A percentile compares a stretch with the other conserved stretches of the same genome.
Conservation (phyloP, 2,329 filamentous ascomycete genomes). For the Emmonsiellopsis sp. region DNA sequence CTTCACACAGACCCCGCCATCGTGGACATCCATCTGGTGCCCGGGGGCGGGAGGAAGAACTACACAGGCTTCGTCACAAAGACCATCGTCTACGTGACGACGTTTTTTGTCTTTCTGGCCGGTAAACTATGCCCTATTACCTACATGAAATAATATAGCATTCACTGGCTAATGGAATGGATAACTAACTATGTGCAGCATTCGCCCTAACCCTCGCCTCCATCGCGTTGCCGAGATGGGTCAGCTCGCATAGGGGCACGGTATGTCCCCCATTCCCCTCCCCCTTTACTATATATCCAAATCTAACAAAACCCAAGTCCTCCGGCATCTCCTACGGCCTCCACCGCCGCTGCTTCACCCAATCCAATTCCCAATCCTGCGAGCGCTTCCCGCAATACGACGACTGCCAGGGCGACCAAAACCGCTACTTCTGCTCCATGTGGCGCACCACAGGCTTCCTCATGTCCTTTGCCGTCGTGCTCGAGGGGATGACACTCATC, state of each 20-base stretch:
- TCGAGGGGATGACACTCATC: constrained; percentile 73
- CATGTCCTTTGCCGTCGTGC: constrained; percentile 73
- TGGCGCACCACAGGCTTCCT: constrained; percentile 85
- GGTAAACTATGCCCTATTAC: constrained; percentile 22
- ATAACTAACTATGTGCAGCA: constrained; percentile 20
- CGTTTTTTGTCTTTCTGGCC: constrained; percentile 37
- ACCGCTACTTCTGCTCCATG: constrained; percentile 77
- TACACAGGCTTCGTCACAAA: constrained; percentile 42
- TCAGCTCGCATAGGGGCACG: constrained; percentile 38
- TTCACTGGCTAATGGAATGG: neutral
- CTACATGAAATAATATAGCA: neutral
- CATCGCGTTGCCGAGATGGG: constrained; percentile 40
- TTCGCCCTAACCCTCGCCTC: constrained; percentile 37
- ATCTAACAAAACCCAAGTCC: constrained; percentile 15
- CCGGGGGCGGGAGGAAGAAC: constrained; percentile 33
- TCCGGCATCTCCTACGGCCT: constrained; percentile 55
- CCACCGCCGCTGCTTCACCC: constrained; percentile 67
- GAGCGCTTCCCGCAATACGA: constrained; percentile 55
- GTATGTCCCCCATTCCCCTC: constrained; percentile 18
- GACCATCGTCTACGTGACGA: constrained; percentile 38
- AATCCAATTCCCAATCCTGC: constrained; percentile 24
- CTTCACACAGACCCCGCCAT: neutral
- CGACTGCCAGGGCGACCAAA: constrained; percentile 54
- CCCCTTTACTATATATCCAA: neutral
- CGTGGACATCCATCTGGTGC: constrained; percentile 37